Base-by-base conservation (phyloP, 2,329 filamentous ascomycete species). In the Canariomyces notabilis region DNA sequence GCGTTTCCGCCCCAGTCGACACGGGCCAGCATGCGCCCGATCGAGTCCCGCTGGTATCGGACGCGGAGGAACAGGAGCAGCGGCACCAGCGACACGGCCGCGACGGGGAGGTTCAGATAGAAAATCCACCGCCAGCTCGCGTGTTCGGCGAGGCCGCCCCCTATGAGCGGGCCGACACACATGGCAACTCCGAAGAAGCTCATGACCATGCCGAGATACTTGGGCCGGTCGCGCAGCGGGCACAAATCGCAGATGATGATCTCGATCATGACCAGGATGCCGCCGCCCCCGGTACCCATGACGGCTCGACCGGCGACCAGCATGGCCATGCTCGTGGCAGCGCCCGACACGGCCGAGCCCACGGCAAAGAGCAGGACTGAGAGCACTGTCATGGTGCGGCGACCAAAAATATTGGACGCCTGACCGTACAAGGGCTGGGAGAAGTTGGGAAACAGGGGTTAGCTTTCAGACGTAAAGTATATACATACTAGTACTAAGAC, bases 261-360 rank as follows among this genome's bases (percentile, higher is more conserved):
- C 14, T 67, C 63, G 19, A 59, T 52, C 16, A 68, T 54, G n/a
- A 64, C 48, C 36, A 55, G 60, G 34, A 69, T 61, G 4, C 67
- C 68, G 9, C 61, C 63, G 3, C 53, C 58, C 0, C 68, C 67
- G 0, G 64, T 42, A 0, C 80, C 79, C 45, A 82, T 77, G 1
- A 82, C 52, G 0, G 49, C 59, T 1, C 68, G 62, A 6, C 66
- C 70, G 5, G 66, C 68, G 14, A 84, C 76, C 2, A 84, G 62
- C 56, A 72, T 70, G 0, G 53, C 56, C 1, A 62, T 64, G 7
- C 53, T 70, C 0, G 56, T 65, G 0, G 78, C 72, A 1, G 67
- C 69, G 0, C 75, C 78, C 35, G 65, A 69, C 2, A 82, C 15
- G 33, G 58, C 46, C 1, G 22, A 26, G 22, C 22, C 22, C 6